Evolutionary conservation across 768 basidiomycete genomes (phyloP), one percentile per base, ranked within the genome.

Genomic region (Naganishia randhawae): DNA sequence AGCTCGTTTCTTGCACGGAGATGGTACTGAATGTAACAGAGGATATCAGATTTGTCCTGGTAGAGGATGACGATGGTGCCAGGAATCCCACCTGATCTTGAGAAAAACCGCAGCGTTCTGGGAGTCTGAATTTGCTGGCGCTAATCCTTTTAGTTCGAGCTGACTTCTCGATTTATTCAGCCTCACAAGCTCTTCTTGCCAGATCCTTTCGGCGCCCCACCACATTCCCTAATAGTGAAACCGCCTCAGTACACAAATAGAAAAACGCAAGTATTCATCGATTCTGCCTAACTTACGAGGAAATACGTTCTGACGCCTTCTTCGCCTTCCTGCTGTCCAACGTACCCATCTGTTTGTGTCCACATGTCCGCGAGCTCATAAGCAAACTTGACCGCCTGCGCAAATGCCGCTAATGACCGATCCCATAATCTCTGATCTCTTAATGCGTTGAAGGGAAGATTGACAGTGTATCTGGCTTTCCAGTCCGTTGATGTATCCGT

Each of bases 341-440:
- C 25, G 27, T 61, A 61, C 14, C 57, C 57, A 27, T 61, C 57
- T 19, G 57, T 61, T 22, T 61, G 57, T 2, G 57, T 37, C 57
- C 57, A 61, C 57, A 61, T 61, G n/a, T 61, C 57, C n/a, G 57
- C 57, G 11, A 61, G 37, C 57, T 61, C 57, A 25, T 61, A 61
- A 35, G 57, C 41, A 25, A 61, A 61, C 29, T 61, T 61, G 57
- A 61, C 33, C 25, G 57, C 57, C 29, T 61, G 57, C 57, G 57
- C 57, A 41, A 61, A 61, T 25, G 57, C 57, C n/a, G 39, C 39
- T 14, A 61, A 39, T 5, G 57, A 39, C 29, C 57, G 29, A 61
- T 61, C 57, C 57, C 57, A 61, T 1, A 41, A 4, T 14, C 37
- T n/a, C 57, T 42, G 39, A 41, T 61, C 37, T 25, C 37, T n/a